A percentile compares a stretch with the other conserved stretches of the same genome.
Conservation (phyloP, 495 filamentous ascomycete species). For the Halenospora varia region DNA sequence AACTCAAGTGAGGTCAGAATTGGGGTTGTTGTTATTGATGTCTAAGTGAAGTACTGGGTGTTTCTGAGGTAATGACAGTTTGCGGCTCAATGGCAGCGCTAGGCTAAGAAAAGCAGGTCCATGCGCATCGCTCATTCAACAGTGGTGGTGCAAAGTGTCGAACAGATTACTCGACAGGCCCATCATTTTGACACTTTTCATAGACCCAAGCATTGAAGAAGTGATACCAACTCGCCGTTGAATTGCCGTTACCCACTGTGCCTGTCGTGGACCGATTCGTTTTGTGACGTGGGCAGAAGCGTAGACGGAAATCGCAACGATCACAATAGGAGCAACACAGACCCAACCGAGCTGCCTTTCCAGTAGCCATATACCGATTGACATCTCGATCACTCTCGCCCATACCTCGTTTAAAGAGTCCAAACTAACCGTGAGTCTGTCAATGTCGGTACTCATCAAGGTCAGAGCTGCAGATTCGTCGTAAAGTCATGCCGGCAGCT, state of each 20-base stretch:
- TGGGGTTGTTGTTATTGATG: too few species aligned
- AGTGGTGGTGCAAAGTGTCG: not conserved
- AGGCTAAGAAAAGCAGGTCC: too few species aligned
- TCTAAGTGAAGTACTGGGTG: too few species aligned
- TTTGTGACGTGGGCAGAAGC: not conserved
- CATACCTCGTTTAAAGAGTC: slow-evolving; percentile 5
- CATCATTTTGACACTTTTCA: slow-evolving; percentile 26
- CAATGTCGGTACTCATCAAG: not conserved
- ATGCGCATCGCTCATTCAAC: too few species aligned
- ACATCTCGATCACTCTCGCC: slow-evolving; percentile 9
- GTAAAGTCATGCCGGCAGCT: slow-evolving; percentile 34
- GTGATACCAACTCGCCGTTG: slow-evolving; percentile 28
- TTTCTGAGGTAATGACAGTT: too few species aligned
- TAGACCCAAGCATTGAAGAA: slow-evolving; percentile 24
- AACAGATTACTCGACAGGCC: not conserved
- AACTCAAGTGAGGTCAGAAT: too few species aligned
- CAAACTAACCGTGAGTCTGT: not conserved
- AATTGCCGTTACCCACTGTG: slow-evolving; percentile 32
- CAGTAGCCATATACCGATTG: slow-evolving; percentile 16
- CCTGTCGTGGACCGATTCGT: not conserved
- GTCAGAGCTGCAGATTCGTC: slow-evolving; percentile 31
- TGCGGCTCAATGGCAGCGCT: too few species aligned
- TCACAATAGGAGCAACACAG: slow-evolving; percentile 4
- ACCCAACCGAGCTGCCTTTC: not conserved
- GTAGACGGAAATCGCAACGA: not conserved